Conservation (phyloP, 2,329 filamentous ascomycete genomes). For the Tolypocladium guangdongense region DNA sequence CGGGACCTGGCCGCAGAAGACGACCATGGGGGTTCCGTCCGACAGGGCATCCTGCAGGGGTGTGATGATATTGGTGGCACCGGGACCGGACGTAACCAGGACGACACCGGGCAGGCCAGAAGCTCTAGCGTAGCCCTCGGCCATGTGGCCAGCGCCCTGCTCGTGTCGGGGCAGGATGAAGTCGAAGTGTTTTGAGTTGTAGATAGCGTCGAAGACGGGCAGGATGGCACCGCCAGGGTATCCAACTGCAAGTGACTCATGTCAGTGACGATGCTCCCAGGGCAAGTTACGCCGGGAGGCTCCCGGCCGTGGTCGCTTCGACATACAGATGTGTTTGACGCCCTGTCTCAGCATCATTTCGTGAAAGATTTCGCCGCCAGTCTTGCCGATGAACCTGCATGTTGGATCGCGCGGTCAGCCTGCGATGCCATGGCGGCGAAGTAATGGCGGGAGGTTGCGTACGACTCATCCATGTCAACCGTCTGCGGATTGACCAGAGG, state of each 20-base stretch:
- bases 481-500: constrained; percentile 51
- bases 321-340: constrained; percentile 91
- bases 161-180: constrained; percentile 94
- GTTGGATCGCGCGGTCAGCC: background rate
- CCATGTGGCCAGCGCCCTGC: constrained; percentile 98
- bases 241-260: constrained; percentile 42
- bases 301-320: background rate
- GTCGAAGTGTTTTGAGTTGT: constrained; percentile 94
- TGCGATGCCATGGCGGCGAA: background rate
- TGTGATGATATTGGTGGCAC: constrained; percentile 92
- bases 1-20: constrained; percentile 88
- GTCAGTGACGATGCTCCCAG: constrained; percentile 11
- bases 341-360: constrained; percentile 95
- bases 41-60: constrained; percentile 94
- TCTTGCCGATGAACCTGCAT: constrained; percentile 79
- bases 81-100: constrained; percentile 90
- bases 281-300: too few relatives aligned
- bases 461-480: constrained; percentile 71
- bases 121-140: constrained; percentile 88
- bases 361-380: constrained; percentile 92
- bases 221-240: constrained; percentile 95
- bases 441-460: constrained; percentile 32
- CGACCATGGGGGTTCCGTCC: constrained; percentile 90
- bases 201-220: constrained; percentile 96
- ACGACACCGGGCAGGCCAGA: constrained; percentile 93